Base-by-base conservation (phyloP, 2,329 filamentous ascomycete species). In the Penicillium concentricum region DNA sequence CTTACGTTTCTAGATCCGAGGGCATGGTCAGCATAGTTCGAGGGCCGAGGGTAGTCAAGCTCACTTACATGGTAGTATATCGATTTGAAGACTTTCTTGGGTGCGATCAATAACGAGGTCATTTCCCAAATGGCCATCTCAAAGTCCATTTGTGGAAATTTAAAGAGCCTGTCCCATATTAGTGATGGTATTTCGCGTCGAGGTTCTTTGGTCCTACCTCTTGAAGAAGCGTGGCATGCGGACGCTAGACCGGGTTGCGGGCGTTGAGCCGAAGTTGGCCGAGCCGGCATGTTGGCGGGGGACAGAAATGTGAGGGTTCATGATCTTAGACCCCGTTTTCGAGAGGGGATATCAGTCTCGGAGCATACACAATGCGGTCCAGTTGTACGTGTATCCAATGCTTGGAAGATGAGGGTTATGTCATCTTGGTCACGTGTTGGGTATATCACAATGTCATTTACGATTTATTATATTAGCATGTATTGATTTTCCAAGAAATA, bases 91-190 rank as follows among this genome's bases (percentile, higher is more conserved):
- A 89, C 86, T 70, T 88, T 88, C 76, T 88, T 88, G 0, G 86
- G 86, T 32, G 85, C 84, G 69, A 88, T 84, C 61, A 89, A 79
- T 51, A 89, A 77, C 66, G 82, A 84, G 60, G 84, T 87, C 83
- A 89, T 88, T 72, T 89, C 86, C 86, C 86, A 89, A 64, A 87
- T 83, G 20, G 86, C 86, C 80, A 87, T 87, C 70, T 89, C 86
- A 69, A 89, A 89, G 77, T 89, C 86, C 86, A 89, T 88, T 65
- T 87, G 86, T 12, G 86, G 85, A 68, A 88, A 88, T 72, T 89
- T 89, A 80, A 88, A 87, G 48, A 88, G 75, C 56, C 81, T 82
- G 49, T 20, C 37, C n/a, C 28, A 46, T 5, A 53, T 64, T 46
- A 66, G 61, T 52, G 37, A 26, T n/a, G 12, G 16, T 5, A 7